These are phyloP conservation scores for Cystoderma amianthinum DNA, from an alignment of 768 basidiomycete genomes.

Conservation along the genomic window DNA sequence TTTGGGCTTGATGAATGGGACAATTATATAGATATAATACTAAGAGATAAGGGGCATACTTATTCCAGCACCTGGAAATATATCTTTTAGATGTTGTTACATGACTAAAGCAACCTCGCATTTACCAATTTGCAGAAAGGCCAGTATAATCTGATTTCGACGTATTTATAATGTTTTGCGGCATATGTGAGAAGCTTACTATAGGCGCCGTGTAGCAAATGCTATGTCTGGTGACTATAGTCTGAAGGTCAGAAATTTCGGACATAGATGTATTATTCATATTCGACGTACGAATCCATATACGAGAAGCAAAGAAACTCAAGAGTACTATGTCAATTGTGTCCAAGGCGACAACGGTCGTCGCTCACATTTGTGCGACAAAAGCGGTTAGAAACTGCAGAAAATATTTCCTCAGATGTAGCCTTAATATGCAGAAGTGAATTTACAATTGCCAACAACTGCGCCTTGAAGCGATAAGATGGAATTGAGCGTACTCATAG, in stretches of 20 bases:
- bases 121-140: neutral
- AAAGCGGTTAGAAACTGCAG: constrained; percentile 1
- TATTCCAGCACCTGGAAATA: constrained; percentile 1
- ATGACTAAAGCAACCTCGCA: neutral
- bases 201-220: neutral
- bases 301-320: constrained; percentile 8
- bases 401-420: neutral
- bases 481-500: too few relatives aligned
- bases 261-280: neutral
- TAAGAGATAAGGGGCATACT: neutral
- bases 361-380: constrained; percentile 2
- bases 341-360: neutral
- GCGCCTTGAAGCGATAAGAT: too few relatives aligned
- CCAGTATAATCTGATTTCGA: too few relatives aligned
- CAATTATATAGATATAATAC: neutral
- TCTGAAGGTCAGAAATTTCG: neutral
- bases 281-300: constrained; percentile 8
- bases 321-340: too few relatives aligned
- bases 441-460: constrained; percentile 1
- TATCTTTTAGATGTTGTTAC: neutral
- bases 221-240: neutral
- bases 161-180: too few relatives aligned
- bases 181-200: neutral
- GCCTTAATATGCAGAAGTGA: neutral
- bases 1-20: constrained; percentile 1